phyloP scores from a whole-genome alignment of 2,329 filamentous ascomycete species.

The Pestalotiopsis sp. region DNA sequence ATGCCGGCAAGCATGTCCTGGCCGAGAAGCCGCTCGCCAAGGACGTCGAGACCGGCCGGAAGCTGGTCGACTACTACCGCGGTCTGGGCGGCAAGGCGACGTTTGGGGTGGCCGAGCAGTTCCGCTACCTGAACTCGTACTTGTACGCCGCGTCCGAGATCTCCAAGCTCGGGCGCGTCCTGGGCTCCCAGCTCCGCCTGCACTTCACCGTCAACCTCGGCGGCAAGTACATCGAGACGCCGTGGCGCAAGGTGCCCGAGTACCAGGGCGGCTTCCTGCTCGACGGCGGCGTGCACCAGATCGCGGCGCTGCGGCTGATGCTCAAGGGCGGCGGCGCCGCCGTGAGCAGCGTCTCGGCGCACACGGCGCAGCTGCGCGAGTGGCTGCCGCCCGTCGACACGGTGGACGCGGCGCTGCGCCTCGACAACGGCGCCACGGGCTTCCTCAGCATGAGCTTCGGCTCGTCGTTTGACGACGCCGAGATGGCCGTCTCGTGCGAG shows the following conservation, averaged over 20 bases:
- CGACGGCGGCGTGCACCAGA: constrained; percentile 75
- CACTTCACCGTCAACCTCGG: constrained; percentile 36
- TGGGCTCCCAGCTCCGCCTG: constrained; percentile 50
- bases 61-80: constrained; percentile 41
- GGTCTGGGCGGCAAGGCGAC: constrained; percentile 38
- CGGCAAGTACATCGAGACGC: constrained; percentile 53
- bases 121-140: constrained; percentile 63
- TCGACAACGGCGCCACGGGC: constrained; percentile 56
- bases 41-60: constrained; percentile 49
- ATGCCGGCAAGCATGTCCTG: constrained; percentile 71
- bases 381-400: constrained; percentile 70
- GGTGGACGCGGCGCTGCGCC: constrained; percentile 59
- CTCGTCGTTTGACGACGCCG: constrained; percentile 52
- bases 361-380: constrained; percentile 54
- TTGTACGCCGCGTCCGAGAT: constrained; percentile 52
- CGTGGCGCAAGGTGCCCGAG: constrained; percentile 69
- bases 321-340: constrained; percentile 47
- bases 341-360: constrained; percentile 53
- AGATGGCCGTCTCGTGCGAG: constrained; percentile 61
- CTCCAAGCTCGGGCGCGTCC: constrained; percentile 53
- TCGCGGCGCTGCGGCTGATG: constrained; percentile 64
- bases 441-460: constrained; percentile 61
- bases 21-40: constrained; percentile 71
- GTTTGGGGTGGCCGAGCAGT: constrained; percentile 73
- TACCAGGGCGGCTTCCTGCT: constrained; percentile 79